Conservation (phyloP, 2,329 filamentous ascomycete genomes). For the Aspergillus carbonarius region DNA sequence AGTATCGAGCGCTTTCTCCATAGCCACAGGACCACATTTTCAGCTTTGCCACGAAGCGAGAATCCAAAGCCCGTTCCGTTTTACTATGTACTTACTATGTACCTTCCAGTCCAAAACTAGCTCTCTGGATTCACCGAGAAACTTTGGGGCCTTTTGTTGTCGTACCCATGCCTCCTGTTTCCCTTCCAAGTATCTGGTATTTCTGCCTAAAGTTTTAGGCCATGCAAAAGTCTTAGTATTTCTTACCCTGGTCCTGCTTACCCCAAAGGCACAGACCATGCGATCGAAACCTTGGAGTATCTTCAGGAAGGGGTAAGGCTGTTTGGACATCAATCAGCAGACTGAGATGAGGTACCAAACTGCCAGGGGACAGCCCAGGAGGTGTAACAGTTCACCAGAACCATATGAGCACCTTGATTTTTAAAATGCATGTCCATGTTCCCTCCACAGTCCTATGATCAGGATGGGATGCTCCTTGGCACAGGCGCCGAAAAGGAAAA, state of each 20-base stretch:
- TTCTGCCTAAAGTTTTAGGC: not conserved
- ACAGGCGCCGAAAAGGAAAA: not conserved
- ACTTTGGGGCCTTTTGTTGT: too few species aligned
- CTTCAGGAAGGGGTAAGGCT: not conserved
- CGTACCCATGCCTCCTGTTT: not conserved
- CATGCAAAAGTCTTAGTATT: not conserved
- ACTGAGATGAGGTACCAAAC: not conserved
- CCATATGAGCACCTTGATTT: not conserved
- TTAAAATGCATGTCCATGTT: not conserved
- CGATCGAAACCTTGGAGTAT: not conserved
- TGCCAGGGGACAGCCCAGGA: not conserved
- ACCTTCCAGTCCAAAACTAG: slow-evolving; percentile 3
- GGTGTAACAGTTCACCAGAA: not conserved
- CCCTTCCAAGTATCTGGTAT: not conserved
- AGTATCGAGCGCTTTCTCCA: slow-evolving; percentile 17
- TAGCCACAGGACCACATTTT: slow-evolving; percentile 15
- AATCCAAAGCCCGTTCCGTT: slow-evolving; percentile 12
- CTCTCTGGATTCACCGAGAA: not conserved
- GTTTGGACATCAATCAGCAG: not conserved
- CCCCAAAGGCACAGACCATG: not conserved
- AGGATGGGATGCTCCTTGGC: not conserved
- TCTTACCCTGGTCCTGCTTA: not conserved
- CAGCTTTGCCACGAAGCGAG: slow-evolving; percentile 20
- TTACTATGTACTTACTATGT: not conserved
- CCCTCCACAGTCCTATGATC: not conserved